Evolutionary conservation across 2,329 filamentous ascomycete species (phyloP).

Genomic region (Clathrospora elynae): DNA sequence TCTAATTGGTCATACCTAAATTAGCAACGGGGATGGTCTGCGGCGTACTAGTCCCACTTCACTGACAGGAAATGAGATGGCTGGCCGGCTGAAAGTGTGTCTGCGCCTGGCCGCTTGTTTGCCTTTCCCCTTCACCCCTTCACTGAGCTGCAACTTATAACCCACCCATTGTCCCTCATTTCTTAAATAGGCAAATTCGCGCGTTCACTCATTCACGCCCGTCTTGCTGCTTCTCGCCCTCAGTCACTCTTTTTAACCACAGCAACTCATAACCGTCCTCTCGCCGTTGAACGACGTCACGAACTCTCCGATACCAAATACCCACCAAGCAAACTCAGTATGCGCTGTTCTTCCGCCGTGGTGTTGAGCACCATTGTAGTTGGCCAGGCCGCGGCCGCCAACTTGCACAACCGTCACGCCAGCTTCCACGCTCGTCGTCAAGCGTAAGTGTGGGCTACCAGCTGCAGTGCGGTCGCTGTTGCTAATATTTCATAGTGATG

Average conservation of each 20-base stretch:
- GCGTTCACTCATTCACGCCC: conserved; percentile 50
- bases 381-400: conserved; percentile 43
- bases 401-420: conserved; percentile 42
- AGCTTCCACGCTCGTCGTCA: conserved; percentile 46
- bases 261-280: conserved; percentile 8
- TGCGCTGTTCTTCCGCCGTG: conserved; percentile 46
- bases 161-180: conserved; percentile 30
- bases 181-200: conserved; percentile 35
- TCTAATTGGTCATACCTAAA: conserved; percentile 33
- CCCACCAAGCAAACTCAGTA: conserved; percentile 22
- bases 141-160: conserved; percentile 36
- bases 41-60: conserved; percentile 20
- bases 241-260: conserved; percentile 37
- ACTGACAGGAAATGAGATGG: conserved; percentile 33
- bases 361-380: conserved; percentile 47
- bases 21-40: conserved; percentile 30
- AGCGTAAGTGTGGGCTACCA: conserved; percentile 29
- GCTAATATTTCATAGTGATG: conserved; percentile 31
- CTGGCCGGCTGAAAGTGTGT: conserved; percentile 30
- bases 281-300: conserved; percentile 38
- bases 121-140: conserved; percentile 30
- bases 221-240: conserved; percentile 31
- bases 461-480: neutral
- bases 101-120: conserved; percentile 31
- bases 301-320: conserved; percentile 15